phyloP scores from a whole-genome alignment of 257 asterid species.

The Petrea volubilis region DNA sequence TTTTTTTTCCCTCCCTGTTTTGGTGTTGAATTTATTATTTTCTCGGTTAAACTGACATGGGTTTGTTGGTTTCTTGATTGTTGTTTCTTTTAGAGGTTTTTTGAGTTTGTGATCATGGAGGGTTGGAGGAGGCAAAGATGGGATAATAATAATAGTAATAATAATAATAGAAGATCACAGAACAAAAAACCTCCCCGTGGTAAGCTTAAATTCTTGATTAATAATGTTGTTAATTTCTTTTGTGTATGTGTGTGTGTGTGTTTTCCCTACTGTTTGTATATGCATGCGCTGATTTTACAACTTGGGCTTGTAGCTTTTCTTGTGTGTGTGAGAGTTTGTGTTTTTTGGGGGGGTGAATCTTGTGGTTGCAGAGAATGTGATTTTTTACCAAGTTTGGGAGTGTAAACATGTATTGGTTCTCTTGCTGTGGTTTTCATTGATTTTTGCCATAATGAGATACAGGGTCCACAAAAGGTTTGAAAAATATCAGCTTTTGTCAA shows the following conservation, averaged over 20 bases:
- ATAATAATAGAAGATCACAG: constrained; percentile 20
- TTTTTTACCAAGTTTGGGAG: background rate
- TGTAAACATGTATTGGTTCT: background rate
- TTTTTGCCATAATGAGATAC: constrained; percentile 17
- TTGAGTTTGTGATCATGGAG: constrained; percentile 33
- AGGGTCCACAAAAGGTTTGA: constrained; percentile 26
- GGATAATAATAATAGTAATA: too few relatives aligned
- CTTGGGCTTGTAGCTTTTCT: background rate
- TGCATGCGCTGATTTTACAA: constrained; percentile 10
- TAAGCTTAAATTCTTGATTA: constrained; percentile 21
- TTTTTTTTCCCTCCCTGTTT: background rate
- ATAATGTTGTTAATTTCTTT: background rate
- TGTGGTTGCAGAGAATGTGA: constrained; percentile 1
- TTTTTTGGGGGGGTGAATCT: background rate
- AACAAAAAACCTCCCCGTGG: constrained; percentile 38
- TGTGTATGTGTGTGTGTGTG: background rate
- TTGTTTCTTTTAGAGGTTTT: background rate
- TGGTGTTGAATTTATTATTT: background rate
- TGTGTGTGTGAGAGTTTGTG: background rate
- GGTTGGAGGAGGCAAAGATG: constrained; percentile 27
- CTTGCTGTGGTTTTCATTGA: background rate
- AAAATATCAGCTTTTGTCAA: constrained; percentile 16
- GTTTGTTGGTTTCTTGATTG: background rate
- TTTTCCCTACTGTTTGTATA: background rate
- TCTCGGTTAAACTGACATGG: background rate